These are phyloP conservation scores for Posidonia oceanica DNA, from an alignment of 116 monocot genomes.

Conservation along the genomic window DNA sequence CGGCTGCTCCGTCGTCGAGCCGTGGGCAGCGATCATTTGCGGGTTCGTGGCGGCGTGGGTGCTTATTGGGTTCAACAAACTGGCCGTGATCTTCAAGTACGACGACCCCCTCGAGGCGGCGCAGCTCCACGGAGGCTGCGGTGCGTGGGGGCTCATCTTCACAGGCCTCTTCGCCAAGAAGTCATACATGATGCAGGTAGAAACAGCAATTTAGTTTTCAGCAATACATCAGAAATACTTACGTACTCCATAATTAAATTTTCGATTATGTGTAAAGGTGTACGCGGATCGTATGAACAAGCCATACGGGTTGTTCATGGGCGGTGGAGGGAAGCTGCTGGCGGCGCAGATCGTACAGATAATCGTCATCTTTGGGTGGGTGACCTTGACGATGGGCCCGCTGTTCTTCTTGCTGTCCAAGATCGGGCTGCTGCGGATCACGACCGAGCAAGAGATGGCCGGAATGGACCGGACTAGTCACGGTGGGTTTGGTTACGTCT, in stretches of 20 bases:
- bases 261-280: slow-evolving; percentile 6
- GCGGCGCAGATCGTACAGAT: slow-evolving; percentile 59
- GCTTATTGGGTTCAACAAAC: slow-evolving; percentile 18
- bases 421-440: slow-evolving; percentile 45
- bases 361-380: slow-evolving; percentile 57
- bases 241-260: too few species aligned
- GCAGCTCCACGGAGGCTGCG: slow-evolving; percentile 27
- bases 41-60: slow-evolving; percentile 16
- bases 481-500: slow-evolving; percentile 34
- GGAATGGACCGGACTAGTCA: slow-evolving; percentile 43
- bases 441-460: slow-evolving; percentile 48
- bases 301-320: slow-evolving; percentile 68
- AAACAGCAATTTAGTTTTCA: not conserved
- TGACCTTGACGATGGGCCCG: slow-evolving; percentile 68
- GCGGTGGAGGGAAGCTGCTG: slow-evolving; percentile 56
- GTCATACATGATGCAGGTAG: slow-evolving; percentile 16
- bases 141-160: slow-evolving; percentile 20
- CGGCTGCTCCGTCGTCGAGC: slow-evolving; percentile 24
- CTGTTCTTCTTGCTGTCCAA: slow-evolving; percentile 37
- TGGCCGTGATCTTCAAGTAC: slow-evolving; percentile 13
- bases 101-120: slow-evolving; percentile 29
- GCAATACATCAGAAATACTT: too few species aligned
- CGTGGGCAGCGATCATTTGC: slow-evolving; percentile 24
- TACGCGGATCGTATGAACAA: slow-evolving; percentile 24
- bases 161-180: slow-evolving; percentile 19